Base-by-base conservation (phyloP, 1,139 yeast genomes). In the Kluyveromyces marxianus region DNA sequence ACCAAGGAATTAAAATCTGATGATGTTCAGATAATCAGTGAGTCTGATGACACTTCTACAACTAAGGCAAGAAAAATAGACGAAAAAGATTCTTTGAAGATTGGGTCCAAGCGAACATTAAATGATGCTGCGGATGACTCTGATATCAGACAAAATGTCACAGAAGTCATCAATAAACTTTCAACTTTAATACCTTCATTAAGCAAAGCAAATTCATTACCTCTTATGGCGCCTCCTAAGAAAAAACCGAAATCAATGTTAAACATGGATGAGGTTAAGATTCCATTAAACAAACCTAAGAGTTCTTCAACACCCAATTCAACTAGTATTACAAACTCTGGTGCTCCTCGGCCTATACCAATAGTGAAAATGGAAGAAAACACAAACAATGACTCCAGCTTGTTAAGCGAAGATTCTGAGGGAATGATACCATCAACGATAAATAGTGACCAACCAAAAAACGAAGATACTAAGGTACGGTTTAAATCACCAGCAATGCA, bases 211-310 rank as follows among this genome's bases (percentile, higher is more conserved):
- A 40, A 42, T 3, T 24, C 39, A 8, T 7, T 45, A 8, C 45
- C 48, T 10, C 38, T 32, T 34, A 32, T 37, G 3, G 35, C 8
- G 3, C 37, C 43, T 5, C 38, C 30, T 7, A 34, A 31, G 21
- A 42, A 44, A 25, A 45, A 42, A 25, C 51, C 50, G 8, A 45
- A 51, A 5, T 58, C 55, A n/a, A 52, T 53, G 4, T 42, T 59
- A 29, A 59, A 59, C 39, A 37, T 59, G 24, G 64, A 59, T 47
- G 64, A 62, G 2, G 43, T 57, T n/a, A 55, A 55, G 4, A 59
- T 60, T 10, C 63, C 62, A 14, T 6, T 37, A 5, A 4, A 29
- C 30, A 25, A 8, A 26, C 14, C 39, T 14, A 4, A 4, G 29
- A 10, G 30, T 26, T 6, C 30, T 7, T 25, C 4, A 8, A 4